These are phyloP conservation scores for Podaxis sp. DNA, from an alignment of 768 basidiomycete species.

Conservation along the genomic window DNA sequence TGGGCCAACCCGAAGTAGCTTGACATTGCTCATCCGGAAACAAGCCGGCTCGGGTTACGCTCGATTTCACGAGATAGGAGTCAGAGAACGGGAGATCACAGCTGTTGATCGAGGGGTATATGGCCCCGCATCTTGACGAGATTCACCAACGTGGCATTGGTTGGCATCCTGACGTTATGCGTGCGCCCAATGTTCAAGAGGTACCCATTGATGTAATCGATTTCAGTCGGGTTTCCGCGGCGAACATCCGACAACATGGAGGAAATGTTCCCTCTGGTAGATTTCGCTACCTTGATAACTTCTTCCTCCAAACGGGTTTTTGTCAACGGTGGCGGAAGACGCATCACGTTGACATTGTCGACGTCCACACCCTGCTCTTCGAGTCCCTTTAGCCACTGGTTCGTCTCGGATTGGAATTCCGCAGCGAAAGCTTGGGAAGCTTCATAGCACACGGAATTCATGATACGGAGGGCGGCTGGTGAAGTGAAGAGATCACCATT, in stretches of 20 bases:
- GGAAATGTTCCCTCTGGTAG: conserved; percentile 69
- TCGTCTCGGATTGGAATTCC: conserved; percentile 45
- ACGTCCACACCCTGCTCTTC: conserved; percentile 27
- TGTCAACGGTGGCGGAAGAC: conserved; percentile 48
- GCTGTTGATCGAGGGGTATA: conserved; percentile 54
- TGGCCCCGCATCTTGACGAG: conserved; percentile 58
- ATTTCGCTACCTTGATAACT: conserved; percentile 53
- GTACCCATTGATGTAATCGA: conserved; percentile 84
- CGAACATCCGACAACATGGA: conserved; percentile 79
- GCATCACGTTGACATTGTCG: conserved; percentile 28
- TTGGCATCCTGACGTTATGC: conserved; percentile 58
- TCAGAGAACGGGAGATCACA: conserved; percentile 19
- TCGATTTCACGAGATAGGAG: background rate
- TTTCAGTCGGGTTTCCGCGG: conserved; percentile 65
- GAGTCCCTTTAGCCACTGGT: conserved; percentile 31
- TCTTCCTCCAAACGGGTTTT: conserved; percentile 49
- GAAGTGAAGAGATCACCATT: conserved; percentile 73
- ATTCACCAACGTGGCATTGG: conserved; percentile 52
- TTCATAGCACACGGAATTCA: conserved; percentile 65
- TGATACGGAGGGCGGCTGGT: conserved; percentile 41
- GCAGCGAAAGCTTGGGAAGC: conserved; percentile 60
- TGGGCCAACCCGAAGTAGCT: too few relatives aligned
- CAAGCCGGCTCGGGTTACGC: background rate
- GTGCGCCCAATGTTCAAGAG: conserved; percentile 59
- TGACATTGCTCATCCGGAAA: too few relatives aligned